These are phyloP conservation scores for Colletotrichum shisoi DNA, from an alignment of 2,329 filamentous ascomycete genomes.

Conservation along the genomic window DNA sequence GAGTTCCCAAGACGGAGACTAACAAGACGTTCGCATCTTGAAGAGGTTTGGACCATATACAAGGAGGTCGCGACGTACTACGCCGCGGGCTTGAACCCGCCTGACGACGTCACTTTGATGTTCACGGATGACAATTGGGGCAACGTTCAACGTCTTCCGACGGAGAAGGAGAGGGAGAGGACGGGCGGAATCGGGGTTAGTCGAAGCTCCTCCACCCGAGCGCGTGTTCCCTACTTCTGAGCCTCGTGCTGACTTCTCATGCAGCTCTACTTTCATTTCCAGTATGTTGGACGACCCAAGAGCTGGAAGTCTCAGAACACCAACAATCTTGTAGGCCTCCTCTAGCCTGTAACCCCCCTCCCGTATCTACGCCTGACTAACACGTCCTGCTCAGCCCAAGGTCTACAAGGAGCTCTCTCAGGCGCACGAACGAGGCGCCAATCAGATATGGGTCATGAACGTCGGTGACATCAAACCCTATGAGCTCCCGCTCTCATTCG, in stretches of 20 bases:
- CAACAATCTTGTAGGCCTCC: constrained; percentile 60
- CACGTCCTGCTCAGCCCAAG: constrained; percentile 39
- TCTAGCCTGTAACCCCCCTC: constrained; percentile 40
- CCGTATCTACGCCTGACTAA: neutral
- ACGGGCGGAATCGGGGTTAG: constrained; percentile 62
- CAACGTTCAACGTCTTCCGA: constrained; percentile 63
- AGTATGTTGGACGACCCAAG: constrained; percentile 49
- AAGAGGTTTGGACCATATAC: constrained; percentile 70
- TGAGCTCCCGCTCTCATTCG: constrained; percentile 65
- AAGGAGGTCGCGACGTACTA: constrained; percentile 69
- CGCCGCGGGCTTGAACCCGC: constrained; percentile 60
- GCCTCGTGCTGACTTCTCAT: neutral
- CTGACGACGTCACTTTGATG: constrained; percentile 67
- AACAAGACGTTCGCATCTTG: constrained; percentile 62
- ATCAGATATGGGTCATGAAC: constrained; percentile 71
- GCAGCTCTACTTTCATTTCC: constrained; percentile 59
- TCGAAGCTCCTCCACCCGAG: no score
- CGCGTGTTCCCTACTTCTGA: constrained; percentile 41
- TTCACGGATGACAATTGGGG: constrained; percentile 70
- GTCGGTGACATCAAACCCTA: constrained; percentile 69
- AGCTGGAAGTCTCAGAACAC: constrained; percentile 61
- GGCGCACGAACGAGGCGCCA: constrained; percentile 63
- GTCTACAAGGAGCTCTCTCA: constrained; percentile 56
- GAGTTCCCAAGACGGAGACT: constrained; percentile 63
- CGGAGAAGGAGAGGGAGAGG: constrained; percentile 60